phyloP scores from a whole-genome alignment of 441 rosid genomes.

The Capsella rubella region DNA sequence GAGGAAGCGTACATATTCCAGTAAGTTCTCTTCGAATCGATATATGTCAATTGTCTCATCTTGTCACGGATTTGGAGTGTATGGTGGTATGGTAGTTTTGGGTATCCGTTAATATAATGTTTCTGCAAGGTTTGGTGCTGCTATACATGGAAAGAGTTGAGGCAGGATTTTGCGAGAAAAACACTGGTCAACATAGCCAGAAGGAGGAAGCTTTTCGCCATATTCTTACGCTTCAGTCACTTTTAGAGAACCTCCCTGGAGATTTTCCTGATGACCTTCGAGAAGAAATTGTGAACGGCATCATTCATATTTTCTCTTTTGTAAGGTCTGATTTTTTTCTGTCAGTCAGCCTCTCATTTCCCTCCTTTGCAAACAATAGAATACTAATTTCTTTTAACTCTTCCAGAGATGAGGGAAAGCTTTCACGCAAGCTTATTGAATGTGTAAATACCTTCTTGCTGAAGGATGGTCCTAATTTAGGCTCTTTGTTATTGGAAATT shows the following conservation, averaged over 20 bases:
- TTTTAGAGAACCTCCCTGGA: constrained; percentile 91
- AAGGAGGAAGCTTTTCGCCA: constrained; percentile 84
- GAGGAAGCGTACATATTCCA: constrained; percentile 70
- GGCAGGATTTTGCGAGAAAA: constrained; percentile 58
- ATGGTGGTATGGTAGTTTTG: constrained; percentile 32
- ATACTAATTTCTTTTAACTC: constrained; percentile 38
- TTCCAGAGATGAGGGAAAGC: constrained; percentile 92
- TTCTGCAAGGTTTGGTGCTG: constrained; percentile 67
- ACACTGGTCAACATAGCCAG: constrained; percentile 56
- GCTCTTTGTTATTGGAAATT: constrained; percentile 67
- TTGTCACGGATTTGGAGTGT: constrained; percentile 30
- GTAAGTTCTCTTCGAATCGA: constrained; percentile 58
- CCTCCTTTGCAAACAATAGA: constrained; percentile 25
- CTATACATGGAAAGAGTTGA: constrained; percentile 83
- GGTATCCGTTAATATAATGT: constrained; percentile 24
- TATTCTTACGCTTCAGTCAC: constrained; percentile 75
- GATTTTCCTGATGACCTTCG: constrained; percentile 77
- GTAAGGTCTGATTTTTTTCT: constrained; percentile 59
- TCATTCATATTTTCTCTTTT: constrained; percentile 73
- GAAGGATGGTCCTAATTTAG: constrained; percentile 92
- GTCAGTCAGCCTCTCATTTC: constrained; percentile 25
- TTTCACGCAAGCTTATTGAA: constrained; percentile 91
- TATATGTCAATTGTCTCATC: constrained; percentile 23
- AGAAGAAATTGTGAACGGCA: constrained; percentile 70
- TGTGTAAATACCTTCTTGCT: constrained; percentile 81